Base-by-base conservation (phyloP, 2,329 filamentous ascomycete species). In the Penicillium sp. region DNA sequence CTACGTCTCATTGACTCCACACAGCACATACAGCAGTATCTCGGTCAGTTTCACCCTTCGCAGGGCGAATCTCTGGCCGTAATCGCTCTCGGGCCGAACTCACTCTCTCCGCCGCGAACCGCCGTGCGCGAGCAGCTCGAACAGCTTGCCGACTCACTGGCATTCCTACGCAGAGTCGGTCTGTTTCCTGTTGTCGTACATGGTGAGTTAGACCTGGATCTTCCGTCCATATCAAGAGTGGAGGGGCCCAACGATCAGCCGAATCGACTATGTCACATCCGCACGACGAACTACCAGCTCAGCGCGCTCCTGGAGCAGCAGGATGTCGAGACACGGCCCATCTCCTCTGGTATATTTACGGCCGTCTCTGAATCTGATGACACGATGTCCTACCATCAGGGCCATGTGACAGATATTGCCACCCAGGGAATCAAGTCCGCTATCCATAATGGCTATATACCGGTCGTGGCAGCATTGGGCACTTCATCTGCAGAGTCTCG, bases 301-400 rank as follows among this genome's bases (percentile, higher is more conserved):
- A 49, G 46, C 46, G 22, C 32, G 16, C 46, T 49, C 32, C 46
- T 49, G 34, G 46, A 49, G 32, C 46, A 49, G 38, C 46, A 37
- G n/a, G 46, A 49, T 49, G 46, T 49, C 22, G 46, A 49, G 46
- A 49, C 46, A 26, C 46, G 34, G 16, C 46, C 46, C 34, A 35
- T 49, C 34, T 37, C 46, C 20, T 49, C 31, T 38, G 34, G 32
- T 38, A 37, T 49, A 34, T 49, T 49, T 37, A 38, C 46, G 31
- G 20, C 46, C 20, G 20, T 37, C 45, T 31, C 45, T 20, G 26
- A 48, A n/a, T 35, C 45, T 37, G 34, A 37, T 16, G 34, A 16
- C 34, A 37, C 34, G 7, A 37, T 37, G 34, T 37, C 34, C 34
- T 37, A 37, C 26, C 29, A 48, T 48, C 42, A 44, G 24, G 42